Evolutionary conservation across 2,329 filamentous ascomycete species (phyloP).

Genomic region (Remersonia thermophila): DNA sequence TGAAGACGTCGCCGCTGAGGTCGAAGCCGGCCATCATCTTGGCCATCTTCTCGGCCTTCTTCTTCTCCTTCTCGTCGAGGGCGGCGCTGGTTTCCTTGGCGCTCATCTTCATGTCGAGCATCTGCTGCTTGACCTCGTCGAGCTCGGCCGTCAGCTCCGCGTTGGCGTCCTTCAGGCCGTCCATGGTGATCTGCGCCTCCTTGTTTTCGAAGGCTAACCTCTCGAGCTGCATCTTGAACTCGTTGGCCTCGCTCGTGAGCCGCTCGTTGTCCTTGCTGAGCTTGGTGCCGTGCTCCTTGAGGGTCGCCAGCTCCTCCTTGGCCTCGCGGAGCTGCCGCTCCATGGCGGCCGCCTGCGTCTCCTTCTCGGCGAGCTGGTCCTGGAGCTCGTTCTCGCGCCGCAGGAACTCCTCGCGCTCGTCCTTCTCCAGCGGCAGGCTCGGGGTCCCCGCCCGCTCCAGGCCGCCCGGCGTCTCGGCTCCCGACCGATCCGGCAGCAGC

Average conservation of each 20-base stretch:
- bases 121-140: conserved; percentile 90
- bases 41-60: conserved; percentile 98
- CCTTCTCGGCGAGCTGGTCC: conserved; percentile 88
- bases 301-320: conserved; percentile 71
- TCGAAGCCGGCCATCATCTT: conserved; percentile 99
- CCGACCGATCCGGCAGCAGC: conserved; percentile 39
- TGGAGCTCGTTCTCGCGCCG: conserved; percentile 93
- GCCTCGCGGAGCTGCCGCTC: conserved; percentile 73
- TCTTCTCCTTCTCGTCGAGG: conserved; percentile 93
- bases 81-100: conserved; percentile 85
- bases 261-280: conserved; percentile 84
- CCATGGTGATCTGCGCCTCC: conserved; percentile 95
- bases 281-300: conserved; percentile 77
- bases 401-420: conserved; percentile 92
- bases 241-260: conserved; percentile 74
- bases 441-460: conserved; percentile 81
- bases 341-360: conserved; percentile 63
- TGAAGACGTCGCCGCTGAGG: conserved; percentile 83
- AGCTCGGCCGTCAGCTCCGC: conserved; percentile 81
- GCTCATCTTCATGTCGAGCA: conserved; percentile 91
- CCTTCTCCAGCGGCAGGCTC: conserved; percentile 80
- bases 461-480: conserved; percentile 49
- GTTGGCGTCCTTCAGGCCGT: conserved; percentile 92
- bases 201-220: conserved; percentile 92
- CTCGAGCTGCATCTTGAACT: conserved; percentile 93